A percentile compares a stretch with the other conserved stretches of the same genome.
These are phyloP conservation scores for Leishmania lainsoni DNA, from an alignment of 208 protist species.

Conservation along the genomic window DNA sequence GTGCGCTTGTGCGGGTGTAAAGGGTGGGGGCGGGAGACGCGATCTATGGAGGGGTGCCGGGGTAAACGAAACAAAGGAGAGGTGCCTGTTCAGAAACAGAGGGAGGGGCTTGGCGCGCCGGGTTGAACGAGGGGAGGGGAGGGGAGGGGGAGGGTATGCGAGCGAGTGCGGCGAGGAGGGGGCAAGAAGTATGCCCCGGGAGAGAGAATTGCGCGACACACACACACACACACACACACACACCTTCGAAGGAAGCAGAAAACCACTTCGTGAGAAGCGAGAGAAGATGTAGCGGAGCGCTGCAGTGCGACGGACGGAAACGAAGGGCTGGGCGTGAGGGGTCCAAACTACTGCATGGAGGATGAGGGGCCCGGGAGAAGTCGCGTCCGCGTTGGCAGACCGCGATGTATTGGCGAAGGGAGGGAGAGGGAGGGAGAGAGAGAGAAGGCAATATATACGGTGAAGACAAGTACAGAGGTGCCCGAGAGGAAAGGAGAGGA, in stretches of 20 bases:
- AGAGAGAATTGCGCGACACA: background rate
- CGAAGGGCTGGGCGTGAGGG: background rate
- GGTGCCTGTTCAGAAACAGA: conserved; percentile 25
- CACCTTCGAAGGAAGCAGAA: background rate
- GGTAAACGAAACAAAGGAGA: conserved; percentile 1
- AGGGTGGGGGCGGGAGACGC: background rate
- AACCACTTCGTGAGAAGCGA: background rate
- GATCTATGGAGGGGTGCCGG: conserved; percentile 4
- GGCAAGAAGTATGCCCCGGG: background rate
- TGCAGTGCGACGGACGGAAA: background rate
- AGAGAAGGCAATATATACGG: background rate
- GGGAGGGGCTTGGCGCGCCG: background rate
- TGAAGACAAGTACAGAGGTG: background rate
- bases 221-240: background rate
- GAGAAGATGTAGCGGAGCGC: background rate
- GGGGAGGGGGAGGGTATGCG: background rate
- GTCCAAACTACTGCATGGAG: background rate
- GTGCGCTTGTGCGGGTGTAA: background rate
- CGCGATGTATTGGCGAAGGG: background rate
- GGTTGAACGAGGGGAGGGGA: background rate
- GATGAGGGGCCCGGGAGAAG: background rate
- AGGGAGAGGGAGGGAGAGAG: too few relatives aligned
- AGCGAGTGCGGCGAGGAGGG: background rate
- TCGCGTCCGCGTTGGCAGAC: background rate
- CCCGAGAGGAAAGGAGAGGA: too few relatives aligned